A percentile compares a stretch with the other conserved stretches of the same genome.
phyloP scores from a whole-genome alignment of 768 basidiomycete species.

The Infundibulicybe gibba region DNA sequence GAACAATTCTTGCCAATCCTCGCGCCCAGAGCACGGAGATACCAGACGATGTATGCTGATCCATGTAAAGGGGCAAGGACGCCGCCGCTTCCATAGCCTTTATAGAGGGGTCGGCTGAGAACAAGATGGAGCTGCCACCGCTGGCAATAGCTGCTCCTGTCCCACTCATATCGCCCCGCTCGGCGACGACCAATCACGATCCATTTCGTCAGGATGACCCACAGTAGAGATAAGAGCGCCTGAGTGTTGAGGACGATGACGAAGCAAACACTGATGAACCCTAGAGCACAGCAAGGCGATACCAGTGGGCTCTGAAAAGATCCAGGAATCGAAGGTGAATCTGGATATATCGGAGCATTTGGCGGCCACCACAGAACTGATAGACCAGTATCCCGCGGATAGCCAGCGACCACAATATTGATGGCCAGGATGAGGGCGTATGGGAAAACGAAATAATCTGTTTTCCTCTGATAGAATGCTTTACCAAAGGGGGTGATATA shows the following conservation, averaged over 20 bases:
- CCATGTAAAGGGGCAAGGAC: slow-evolving; percentile 36
- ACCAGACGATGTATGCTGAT: slow-evolving; percentile 42
- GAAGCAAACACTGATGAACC: slow-evolving; percentile 35
- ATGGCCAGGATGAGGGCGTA: slow-evolving; percentile 30
- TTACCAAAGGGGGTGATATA: slow-evolving; percentile 37
- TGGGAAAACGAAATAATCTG: slow-evolving; percentile 37
- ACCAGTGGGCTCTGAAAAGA: slow-evolving; percentile 33
- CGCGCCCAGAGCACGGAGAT: slow-evolving; percentile 37
- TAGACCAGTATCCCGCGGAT: slow-evolving; percentile 39
- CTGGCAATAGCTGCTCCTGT: slow-evolving; percentile 44
- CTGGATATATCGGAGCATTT: slow-evolving; percentile 31
- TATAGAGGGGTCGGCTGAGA: slow-evolving; percentile 31
- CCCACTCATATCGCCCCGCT: slow-evolving; percentile 40
- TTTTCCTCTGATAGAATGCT: slow-evolving; percentile 37
- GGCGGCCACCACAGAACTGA: slow-evolving; percentile 32
- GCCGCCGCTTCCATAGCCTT: slow-evolving; percentile 38
- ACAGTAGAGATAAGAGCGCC: slow-evolving; percentile 30
- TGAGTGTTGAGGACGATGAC: slow-evolving; percentile 32
- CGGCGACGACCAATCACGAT: slow-evolving; percentile 34
- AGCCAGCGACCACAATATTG: slow-evolving; percentile 32
- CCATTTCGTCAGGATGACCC: slow-evolving; percentile 41
- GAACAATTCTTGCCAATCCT: slow-evolving; percentile 39
- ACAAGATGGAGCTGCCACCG: slow-evolving; percentile 45
- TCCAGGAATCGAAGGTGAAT: slow-evolving; percentile 23
- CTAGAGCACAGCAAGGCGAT: slow-evolving; percentile 35